These are phyloP conservation scores for Cytidiella melzeri DNA, from an alignment of 768 basidiomycete genomes.

Conservation along the genomic window DNA sequence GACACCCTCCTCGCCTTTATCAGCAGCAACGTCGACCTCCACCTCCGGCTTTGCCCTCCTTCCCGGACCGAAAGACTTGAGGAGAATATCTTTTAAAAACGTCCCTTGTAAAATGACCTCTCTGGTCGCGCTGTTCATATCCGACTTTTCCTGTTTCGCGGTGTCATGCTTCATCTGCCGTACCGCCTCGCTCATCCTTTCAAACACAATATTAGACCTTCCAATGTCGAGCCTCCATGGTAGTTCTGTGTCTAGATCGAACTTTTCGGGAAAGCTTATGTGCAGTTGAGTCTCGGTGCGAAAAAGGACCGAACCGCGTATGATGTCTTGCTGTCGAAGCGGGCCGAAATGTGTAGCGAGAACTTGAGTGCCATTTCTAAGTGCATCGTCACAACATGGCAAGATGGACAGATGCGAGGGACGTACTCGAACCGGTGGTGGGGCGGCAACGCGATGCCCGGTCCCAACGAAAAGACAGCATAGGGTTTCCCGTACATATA, in stretches of 20 bases:
- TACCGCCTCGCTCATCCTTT: conserved; percentile 68
- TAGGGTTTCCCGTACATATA: conserved; percentile 59
- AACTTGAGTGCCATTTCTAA: conserved; percentile 68
- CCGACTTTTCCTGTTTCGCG: conserved; percentile 28
- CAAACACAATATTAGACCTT: conserved; percentile 54
- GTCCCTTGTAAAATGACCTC: conserved; percentile 67
- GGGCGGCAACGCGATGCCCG: conserved; percentile 50
- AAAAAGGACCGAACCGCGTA: conserved; percentile 51
- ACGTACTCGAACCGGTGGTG: conserved; percentile 68
- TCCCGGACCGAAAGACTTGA: conserved; percentile 47
- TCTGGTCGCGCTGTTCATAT: conserved; percentile 23
- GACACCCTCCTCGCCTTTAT: background rate
- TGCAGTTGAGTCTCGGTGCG: conserved; percentile 46
- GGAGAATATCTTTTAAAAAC: conserved; percentile 60
- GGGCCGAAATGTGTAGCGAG: conserved; percentile 62
- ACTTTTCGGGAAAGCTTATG: conserved; percentile 50
- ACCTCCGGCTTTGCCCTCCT: conserved; percentile 14
- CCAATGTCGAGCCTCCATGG: conserved; percentile 69
- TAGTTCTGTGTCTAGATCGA: conserved; percentile 34
- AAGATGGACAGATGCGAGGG: conserved; percentile 6
- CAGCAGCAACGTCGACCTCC: background rate
- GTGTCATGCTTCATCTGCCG: conserved; percentile 50
- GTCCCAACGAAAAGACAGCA: conserved; percentile 59
- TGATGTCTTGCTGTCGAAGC: conserved; percentile 39
- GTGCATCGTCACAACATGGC: conserved; percentile 1